These are phyloP conservation scores for Xylariaceae sp. DNA, from an alignment of 2,329 filamentous ascomycete species.

Conservation along the genomic window DNA sequence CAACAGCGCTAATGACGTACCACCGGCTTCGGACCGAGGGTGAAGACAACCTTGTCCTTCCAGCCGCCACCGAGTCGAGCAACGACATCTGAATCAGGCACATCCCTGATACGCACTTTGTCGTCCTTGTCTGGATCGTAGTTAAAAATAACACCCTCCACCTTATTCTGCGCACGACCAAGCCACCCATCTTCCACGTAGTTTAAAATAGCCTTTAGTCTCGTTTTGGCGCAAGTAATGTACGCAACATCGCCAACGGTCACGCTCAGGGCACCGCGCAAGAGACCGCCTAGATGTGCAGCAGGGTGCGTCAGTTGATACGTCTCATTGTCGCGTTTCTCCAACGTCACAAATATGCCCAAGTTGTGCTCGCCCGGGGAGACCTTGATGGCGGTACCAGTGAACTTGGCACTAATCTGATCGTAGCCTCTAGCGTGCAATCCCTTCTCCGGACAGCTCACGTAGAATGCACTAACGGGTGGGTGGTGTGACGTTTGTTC, in stretches of 20 bases:
- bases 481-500: slow-evolving; percentile 98
- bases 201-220: slow-evolving; percentile 84
- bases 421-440: slow-evolving; percentile 86
- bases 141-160: slow-evolving; percentile 84
- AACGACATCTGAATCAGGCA: slow-evolving; percentile 77
- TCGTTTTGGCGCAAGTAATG: slow-evolving; percentile 83
- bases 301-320: slow-evolving; percentile 93
- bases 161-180: slow-evolving; percentile 82
- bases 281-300: slow-evolving; percentile 83
- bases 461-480: slow-evolving; percentile 91
- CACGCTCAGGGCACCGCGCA: slow-evolving; percentile 82
- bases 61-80: slow-evolving; percentile 79
- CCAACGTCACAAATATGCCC: slow-evolving; percentile 87
- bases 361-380: slow-evolving; percentile 88
- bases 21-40: slow-evolving; percentile 53
- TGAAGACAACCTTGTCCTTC: slow-evolving; percentile 65
- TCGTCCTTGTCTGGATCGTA: slow-evolving; percentile 85
- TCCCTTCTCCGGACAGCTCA: slow-evolving; percentile 87
- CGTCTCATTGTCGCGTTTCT: slow-evolving; percentile 75
- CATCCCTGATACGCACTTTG: slow-evolving; percentile 74
- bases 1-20: slow-evolving; percentile 43
- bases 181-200: slow-evolving; percentile 96
- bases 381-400: slow-evolving; percentile 88
- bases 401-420: slow-evolving; percentile 96
- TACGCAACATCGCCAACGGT: slow-evolving; percentile 87